Conservation (phyloP, 257 asterid species). For the Scutellaria galericulata region DNA sequence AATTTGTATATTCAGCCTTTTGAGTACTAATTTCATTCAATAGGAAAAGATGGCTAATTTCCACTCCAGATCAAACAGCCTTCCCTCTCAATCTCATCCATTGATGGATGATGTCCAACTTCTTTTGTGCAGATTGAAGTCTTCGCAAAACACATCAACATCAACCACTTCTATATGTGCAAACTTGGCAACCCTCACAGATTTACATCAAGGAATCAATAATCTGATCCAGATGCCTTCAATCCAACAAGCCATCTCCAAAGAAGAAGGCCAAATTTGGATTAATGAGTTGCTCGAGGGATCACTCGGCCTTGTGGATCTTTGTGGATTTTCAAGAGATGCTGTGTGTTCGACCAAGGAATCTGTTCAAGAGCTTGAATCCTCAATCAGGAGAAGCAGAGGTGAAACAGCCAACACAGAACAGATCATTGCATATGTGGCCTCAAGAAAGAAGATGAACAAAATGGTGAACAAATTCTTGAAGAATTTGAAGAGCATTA, state of each 20-base stretch:
- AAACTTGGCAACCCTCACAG: too few relatives aligned
- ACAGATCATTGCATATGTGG: conserved; percentile 29
- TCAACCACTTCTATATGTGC: conserved; percentile 31
- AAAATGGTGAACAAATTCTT: conserved; percentile 33
- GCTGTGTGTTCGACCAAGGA: conserved; percentile 39
- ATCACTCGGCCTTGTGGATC: conserved; percentile 43
- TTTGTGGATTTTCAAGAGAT: conserved; percentile 38
- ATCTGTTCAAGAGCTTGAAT: conserved; percentile 43
- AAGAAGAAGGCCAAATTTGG: conserved; percentile 25
- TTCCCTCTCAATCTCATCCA: conserved; percentile 40
- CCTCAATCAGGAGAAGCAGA: conserved; percentile 41
- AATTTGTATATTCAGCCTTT: too few relatives aligned
- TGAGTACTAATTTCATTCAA: too few relatives aligned
- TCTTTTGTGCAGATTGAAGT: conserved; percentile 37
- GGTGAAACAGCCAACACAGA: conserved; percentile 13
- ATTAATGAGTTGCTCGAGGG: conserved; percentile 44
- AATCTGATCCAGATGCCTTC: too few relatives aligned
- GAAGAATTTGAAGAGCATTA: conserved; percentile 32
- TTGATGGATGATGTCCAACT: conserved; percentile 21
- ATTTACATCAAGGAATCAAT: too few relatives aligned
- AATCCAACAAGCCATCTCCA: conserved; percentile 15
- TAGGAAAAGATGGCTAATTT: background rate
- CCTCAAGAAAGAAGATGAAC: conserved; percentile 39
- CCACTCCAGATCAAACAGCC: background rate
- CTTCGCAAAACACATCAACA: conserved; percentile 32